Evolutionary conservation across 1,284 basidiomycete genomes (phyloP).

Genomic region (Puccinia novopanici): DNA sequence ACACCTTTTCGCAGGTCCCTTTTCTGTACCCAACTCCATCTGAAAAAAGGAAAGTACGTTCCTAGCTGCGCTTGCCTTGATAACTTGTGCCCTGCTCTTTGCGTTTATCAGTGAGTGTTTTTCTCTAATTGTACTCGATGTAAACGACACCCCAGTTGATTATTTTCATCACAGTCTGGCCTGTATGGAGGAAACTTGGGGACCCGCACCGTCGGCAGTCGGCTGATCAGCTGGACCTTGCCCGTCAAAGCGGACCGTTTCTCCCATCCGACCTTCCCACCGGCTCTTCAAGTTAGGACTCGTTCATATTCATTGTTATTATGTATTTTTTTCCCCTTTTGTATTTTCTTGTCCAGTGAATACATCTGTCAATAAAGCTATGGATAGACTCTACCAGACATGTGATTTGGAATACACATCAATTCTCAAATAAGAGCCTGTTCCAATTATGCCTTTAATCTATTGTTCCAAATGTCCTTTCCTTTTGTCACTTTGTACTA

Average conservation of each 20-base stretch:
- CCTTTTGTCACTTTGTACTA: no score
- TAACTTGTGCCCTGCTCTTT: neutral
- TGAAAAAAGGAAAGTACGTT: neutral
- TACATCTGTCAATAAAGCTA: neutral
- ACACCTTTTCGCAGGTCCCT: neutral
- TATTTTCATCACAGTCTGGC: neutral
- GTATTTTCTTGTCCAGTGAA: neutral
- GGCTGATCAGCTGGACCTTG: neutral
- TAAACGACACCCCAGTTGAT: neutral
- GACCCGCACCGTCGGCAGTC: neutral
- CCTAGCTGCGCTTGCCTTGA: neutral
- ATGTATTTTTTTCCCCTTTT: neutral
- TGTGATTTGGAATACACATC: no score
- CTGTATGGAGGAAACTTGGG: neutral
- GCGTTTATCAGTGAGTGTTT: slow-evolving; percentile 19
- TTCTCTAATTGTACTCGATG: neutral
- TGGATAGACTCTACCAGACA: slow-evolving; percentile 1
- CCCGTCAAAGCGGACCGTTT: slow-evolving; percentile 18
- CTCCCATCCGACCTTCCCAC: neutral
- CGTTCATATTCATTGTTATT: neutral
- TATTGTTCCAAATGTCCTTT: no score
- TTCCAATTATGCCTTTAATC: no score
- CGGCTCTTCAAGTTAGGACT: neutral
- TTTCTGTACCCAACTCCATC: neutral
- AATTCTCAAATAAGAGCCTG: no score